A percentile compares a stretch with the other conserved stretches of the same genome.
These are phyloP conservation scores for Tanacetum coccineum DNA, from an alignment of 129 eudicot genomes.

Conservation along the genomic window DNA sequence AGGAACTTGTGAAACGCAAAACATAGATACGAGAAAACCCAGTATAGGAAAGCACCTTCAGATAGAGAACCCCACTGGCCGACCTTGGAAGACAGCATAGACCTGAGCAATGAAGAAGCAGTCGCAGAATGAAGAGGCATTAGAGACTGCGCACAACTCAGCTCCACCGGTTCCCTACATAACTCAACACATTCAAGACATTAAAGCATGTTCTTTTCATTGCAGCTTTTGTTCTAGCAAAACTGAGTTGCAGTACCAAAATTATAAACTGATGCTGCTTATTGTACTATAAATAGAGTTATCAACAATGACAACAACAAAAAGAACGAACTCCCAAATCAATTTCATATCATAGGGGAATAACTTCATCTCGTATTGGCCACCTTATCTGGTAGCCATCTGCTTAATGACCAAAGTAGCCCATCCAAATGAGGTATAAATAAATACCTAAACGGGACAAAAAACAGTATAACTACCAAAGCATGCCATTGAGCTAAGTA, in stretches of 20 bases:
- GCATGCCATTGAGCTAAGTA: too few species aligned
- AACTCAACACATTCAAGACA: not conserved
- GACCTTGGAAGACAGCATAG: slow-evolving; percentile 12
- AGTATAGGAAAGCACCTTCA: slow-evolving; percentile 6
- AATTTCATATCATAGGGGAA: too few species aligned
- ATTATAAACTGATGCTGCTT: not conserved
- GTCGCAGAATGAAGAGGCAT: slow-evolving; percentile 18
- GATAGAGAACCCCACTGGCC: slow-evolving; percentile 17
- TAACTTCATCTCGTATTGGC: too few species aligned
- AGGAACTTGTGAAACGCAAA: not conserved
- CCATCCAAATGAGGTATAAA: too few species aligned
- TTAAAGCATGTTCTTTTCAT: too few species aligned
- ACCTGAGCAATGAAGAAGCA: slow-evolving; percentile 10
- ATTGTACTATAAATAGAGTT: not conserved
- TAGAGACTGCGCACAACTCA: slow-evolving; percentile 16
- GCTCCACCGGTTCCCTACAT: slow-evolving; percentile 15
- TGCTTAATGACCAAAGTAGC: too few species aligned
- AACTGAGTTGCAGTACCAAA: not conserved
- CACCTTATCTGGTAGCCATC: too few species aligned
- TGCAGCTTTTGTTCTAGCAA: not conserved
- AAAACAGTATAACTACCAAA: too few species aligned
- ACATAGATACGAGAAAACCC: not conserved
- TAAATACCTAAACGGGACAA: too few species aligned
- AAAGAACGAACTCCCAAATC: not conserved
- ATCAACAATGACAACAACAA: not conserved